Base-by-base conservation (phyloP, 2,329 filamentous ascomycete genomes). In the Cladorrhinum sp. region DNA sequence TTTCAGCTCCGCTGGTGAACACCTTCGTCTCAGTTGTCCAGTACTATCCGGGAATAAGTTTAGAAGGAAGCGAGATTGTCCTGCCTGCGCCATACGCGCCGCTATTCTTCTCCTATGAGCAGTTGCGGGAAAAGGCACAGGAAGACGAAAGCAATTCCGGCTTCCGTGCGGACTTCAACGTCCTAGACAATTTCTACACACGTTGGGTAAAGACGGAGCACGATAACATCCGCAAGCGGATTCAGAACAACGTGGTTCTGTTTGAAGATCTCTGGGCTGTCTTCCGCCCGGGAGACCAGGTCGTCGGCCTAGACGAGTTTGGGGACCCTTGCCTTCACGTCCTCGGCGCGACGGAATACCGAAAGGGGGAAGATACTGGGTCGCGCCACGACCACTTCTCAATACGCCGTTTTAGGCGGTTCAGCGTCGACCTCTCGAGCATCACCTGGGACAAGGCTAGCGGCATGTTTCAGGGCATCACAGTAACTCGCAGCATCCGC, bases 251-350 rank as follows among this genome's bases (percentile, higher is more conserved):
- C 12, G 10, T 51, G 14, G 48, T 42, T 24, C 24, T 39, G 18
- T 58, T 52, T 46, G 48, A 58, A 14, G 56, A 58, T 24, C 56
- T 58, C 2, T 58, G 56, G 56, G 56, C 56, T 1, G 46, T 58
- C 28, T 52, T 58, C 20, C 48, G 56, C 20, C 56, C 56, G 4
- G 56, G 56, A 10, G 56, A 58, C 30, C 24, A 23, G 5, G 23
- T 58, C n/a, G 52, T 52, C 48, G 36, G 46, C 5, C 28, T 52
- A 5, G 56, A 58, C 51, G 24, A 50, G 6, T 36, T 51, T n/a
- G 56, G 56, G 14, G 56, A 58, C 26, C 56, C 56, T 18, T 30
- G 39, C 16, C 33, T 58, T 20, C 56, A 58, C 20, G 39, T 52
- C 23, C 20, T 52, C 14, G 48, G 33, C 18, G 56, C 56, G 8